Evolutionary conservation across 1,139 yeast species (phyloP), one percentile per base, ranked within the genome.

Genomic region (Meyerozyma elateridarum): DNA sequence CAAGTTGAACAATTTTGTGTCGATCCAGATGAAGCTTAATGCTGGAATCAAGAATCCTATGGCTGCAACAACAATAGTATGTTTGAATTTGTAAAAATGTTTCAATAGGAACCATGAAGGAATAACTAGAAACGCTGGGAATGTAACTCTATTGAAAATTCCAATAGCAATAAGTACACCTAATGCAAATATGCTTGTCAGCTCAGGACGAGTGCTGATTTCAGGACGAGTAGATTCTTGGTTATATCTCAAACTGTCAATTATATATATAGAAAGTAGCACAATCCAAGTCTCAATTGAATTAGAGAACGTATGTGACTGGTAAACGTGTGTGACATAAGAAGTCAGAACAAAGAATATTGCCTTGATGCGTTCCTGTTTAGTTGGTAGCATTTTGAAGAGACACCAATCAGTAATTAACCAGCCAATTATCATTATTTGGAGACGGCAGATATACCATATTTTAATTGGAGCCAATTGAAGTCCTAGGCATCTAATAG

Each of bases 241-340:
- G 15, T 51, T 47, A 37, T 53, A 49, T 32, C 79, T 52, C 30
- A 73, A 46, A 32, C 70, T 69, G 42, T 72, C 68, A 20, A 75
- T 61, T 11, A 76, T 44, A 56, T 71, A 71, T 8, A 88, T 55
- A 7, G 75, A 64, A 38, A 76, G 45, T 24, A 88, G 49, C 14
- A 91, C 60, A 20, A 88, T 41, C 14, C 78, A 61, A 0, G 97
- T 85, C 48, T 93, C 99, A 4, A 85, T 53, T 18, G 89, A 76
- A 52, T 93, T 93, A 21, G 96, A 85, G 49, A 93, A 85, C 2
- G 94, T 79, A 51, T 89, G 97, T 1, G 85, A 69, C 51, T 91
- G 97, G 47, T 79, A 81, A 0, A 82, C 76, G 62, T 85, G 68
- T 0, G 95, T 80, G 8, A 88, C 70, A 50, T 84, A 91, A 1